Conservation (phyloP, 2,329 filamentous ascomycete species). For the Akanthomyces dipterigenus region DNA sequence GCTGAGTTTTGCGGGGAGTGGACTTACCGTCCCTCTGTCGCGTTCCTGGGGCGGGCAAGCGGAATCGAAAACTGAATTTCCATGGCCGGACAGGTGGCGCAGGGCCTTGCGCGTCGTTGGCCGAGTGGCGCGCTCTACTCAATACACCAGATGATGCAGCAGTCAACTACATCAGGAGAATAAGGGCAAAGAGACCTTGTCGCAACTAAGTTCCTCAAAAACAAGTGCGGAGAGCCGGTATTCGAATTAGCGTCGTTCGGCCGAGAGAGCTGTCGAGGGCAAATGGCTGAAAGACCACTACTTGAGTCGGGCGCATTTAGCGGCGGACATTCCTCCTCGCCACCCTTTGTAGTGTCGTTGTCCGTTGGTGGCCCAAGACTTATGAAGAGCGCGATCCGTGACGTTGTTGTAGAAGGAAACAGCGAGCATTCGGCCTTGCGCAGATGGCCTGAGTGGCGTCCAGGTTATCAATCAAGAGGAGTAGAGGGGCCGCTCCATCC, state of each 20-base stretch:
- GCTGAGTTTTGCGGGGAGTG: neutral
- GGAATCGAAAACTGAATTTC: conserved; percentile 30
- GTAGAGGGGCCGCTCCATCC: too few species aligned
- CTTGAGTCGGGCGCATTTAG: neutral
- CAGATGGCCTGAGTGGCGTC: too few species aligned
- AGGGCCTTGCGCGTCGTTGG: neutral
- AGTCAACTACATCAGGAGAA: neutral
- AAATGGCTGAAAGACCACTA: too few species aligned
- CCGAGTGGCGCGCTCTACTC: neutral
- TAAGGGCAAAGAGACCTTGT: neutral
- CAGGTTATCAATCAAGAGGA: too few species aligned
- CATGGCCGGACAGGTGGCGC: conserved; percentile 18
- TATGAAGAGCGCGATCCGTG: too few species aligned
- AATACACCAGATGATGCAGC: neutral
- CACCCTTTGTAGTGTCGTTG: neutral
- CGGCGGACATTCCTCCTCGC: neutral
- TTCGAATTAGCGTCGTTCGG: conserved; percentile 4
- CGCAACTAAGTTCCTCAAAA: neutral
- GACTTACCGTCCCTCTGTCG: conserved; percentile 10
- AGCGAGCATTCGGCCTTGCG: too few species aligned
- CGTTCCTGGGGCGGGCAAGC: conserved; percentile 11
- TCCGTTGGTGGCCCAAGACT: too few species aligned
- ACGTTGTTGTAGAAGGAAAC: too few species aligned
- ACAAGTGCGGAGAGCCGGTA: neutral
- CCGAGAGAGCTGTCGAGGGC: neutral